These are phyloP conservation scores for Akanthomyces uredinophilus DNA, from an alignment of 2,329 filamentous ascomycete species.

Conservation along the genomic window DNA sequence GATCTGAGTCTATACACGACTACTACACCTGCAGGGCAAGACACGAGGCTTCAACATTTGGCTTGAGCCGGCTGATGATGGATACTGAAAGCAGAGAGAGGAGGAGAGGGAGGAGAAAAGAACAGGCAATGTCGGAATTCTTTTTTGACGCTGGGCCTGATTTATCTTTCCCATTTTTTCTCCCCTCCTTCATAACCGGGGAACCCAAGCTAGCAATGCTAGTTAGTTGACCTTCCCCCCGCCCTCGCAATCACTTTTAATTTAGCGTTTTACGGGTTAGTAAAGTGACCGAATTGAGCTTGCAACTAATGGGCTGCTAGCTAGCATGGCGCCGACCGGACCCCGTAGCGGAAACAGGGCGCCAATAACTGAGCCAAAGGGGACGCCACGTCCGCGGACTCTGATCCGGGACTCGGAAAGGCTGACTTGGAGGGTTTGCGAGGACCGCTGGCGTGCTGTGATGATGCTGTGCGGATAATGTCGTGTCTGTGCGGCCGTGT, in stretches of 20 bases:
- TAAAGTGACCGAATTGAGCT: background rate
- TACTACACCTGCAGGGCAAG: background rate
- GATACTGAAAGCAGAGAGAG: background rate
- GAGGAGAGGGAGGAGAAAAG: background rate
- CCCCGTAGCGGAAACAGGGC: constrained; percentile 6
- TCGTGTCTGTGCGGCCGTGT: background rate
- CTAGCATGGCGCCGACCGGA: background rate
- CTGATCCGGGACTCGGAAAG: background rate
- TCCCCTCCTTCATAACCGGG: background rate
- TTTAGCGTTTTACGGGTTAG: background rate
- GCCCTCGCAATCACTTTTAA: background rate
- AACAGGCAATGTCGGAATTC: background rate
- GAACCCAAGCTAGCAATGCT: background rate
- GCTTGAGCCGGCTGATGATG: background rate
- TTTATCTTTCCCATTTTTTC: background rate
- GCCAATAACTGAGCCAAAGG: background rate
- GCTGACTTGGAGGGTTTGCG: background rate
- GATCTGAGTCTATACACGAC: background rate
- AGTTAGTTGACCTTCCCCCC: no score
- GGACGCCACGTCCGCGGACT: constrained; percentile 14
- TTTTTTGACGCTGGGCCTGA: background rate
- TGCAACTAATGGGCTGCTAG: background rate
- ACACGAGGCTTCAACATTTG: constrained; percentile 1
- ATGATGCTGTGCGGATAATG: background rate
- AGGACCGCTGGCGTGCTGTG: background rate